Percentiles rank a stretch among this genome's conserved stretches.
These are phyloP conservation scores for Tricholomella constricta DNA, from an alignment of 768 basidiomycete species.

Conservation along the genomic window DNA sequence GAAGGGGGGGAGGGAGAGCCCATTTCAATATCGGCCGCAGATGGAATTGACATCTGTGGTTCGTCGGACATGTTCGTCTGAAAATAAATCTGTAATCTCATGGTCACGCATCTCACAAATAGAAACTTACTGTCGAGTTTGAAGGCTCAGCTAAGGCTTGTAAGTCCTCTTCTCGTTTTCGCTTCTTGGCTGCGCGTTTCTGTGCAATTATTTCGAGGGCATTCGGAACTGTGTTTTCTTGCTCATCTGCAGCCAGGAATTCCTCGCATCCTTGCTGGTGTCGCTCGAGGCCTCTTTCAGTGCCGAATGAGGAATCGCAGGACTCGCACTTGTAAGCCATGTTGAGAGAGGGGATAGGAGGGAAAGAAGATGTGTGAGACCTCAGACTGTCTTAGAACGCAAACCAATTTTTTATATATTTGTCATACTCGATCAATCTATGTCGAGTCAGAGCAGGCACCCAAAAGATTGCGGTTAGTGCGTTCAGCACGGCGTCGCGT, in stretches of 20 bases:
- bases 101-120: background rate
- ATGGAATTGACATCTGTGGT: background rate
- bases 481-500: background rate
- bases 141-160: background rate
- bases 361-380: background rate
- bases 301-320: background rate
- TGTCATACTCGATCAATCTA: background rate
- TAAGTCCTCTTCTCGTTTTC: background rate
- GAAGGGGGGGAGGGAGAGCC: background rate
- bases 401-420: too few species aligned
- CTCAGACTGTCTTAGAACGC: background rate
- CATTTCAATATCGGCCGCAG: background rate
- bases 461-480: background rate
- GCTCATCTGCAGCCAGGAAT: background rate
- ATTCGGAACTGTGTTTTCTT: background rate
- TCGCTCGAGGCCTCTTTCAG: background rate
- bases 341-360: background rate
- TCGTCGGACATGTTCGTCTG: background rate
- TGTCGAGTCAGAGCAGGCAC: too few species aligned
- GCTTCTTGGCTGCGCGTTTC: conserved; percentile 1
- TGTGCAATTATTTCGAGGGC: background rate
- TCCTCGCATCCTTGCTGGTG: background rate
- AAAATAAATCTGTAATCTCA: background rate
- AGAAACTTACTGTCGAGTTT: background rate
- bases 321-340: background rate